Base-by-base conservation (phyloP, 2,329 filamentous ascomycete species). In the Aspergillus niger region DNA sequence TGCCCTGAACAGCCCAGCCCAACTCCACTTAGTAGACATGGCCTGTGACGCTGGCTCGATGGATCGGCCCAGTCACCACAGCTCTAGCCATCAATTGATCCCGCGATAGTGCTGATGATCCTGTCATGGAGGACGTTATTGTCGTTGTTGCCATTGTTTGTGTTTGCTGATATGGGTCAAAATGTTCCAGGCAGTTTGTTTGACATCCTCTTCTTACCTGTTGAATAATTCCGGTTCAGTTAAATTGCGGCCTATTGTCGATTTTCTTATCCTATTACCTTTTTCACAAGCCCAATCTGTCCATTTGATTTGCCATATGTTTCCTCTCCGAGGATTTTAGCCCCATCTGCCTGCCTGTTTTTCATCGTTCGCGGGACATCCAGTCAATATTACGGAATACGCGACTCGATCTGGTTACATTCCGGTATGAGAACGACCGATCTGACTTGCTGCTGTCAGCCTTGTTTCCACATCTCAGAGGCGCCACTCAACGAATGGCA, bases 361-460 rank as follows among this genome's bases (percentile, higher is more conserved):
- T 55, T 53, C 28, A 36, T 52, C 8, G 20, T 54, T 41, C 43
- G 44, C 50, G 30, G 28, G n/a, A 48, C 26, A 24, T 26, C 50
- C 48, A 49, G 50, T 24, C 38, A 39, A 47, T 36, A 52, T 53
- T 60, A 55, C 43, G 39, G 39, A 55, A 62, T 59, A 65, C 53
- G 49, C 47, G 58, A 62, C 63, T 62, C 62, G 65, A 69, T 69
- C 67, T 65, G 59, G 67, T 65, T 67, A 63, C 65, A 65, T 54
- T 65, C 57, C 55, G 60, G 63, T 65, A 68, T 58, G 57, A 50
- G 60, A 62, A 63, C 59, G 58, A 60, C 54, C 64, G 63, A 68
- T 67, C 67, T 65, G 56, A 67, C 65, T 67, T 69, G 67, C 61
- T 66, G 65, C 66, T 62, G 60, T 68, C 67, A 70, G 67, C 68